Evolutionary conservation across 192 early-diverging fungal genomes (phyloP), one percentile per base, ranked within the genome.

Genomic region (Phycomyces blakesleeanus): DNA sequence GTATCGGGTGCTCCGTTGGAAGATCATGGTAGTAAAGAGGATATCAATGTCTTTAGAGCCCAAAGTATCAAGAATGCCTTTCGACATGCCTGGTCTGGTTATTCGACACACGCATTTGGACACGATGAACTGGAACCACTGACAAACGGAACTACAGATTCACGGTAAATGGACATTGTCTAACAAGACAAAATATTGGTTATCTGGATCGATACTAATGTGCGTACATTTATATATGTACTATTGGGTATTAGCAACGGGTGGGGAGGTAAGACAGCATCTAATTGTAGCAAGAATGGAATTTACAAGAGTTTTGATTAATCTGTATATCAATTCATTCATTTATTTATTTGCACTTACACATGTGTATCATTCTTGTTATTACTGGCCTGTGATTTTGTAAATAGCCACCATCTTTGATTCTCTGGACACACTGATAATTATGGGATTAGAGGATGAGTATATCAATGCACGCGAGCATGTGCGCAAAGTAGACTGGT

Each of bases 381-480:
- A 15, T 34, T 56, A n/a, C 20, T 18, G 53, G 55, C 42, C 14
- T 53, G 22, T 26, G n/a, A n/a, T n/a, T n/a, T n/a, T n/a, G n/a
- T n/a, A n/a, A n/a, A 26, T 15, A 71, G 81, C 81, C 15, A 91
- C 91, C 5, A 86, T 93, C 34, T 75, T 94, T 66, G 95, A 97
- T 66, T 74, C 89, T 20, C 78, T 97, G 18, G 95, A 97, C 60
- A 95, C 95, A 1, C 76, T 94, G 38, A 78, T 86, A 49, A 87
- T 97, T 52, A 91, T 94, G 91, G 87, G 77, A 25, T 77, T 97
- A 11, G 55, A 60, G 15, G 50, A 55, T 15, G 65, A 61, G 26
- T 73, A 66, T 26, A 14, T 21, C 11, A 24, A 29, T 5, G 57
- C 64, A 21, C 16, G 37, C 7, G 26, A 20, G 5, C 56, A 59